These are phyloP conservation scores for Cadophora sp. DNA, from an alignment of 2,329 filamentous ascomycete genomes.

Conservation along the genomic window DNA sequence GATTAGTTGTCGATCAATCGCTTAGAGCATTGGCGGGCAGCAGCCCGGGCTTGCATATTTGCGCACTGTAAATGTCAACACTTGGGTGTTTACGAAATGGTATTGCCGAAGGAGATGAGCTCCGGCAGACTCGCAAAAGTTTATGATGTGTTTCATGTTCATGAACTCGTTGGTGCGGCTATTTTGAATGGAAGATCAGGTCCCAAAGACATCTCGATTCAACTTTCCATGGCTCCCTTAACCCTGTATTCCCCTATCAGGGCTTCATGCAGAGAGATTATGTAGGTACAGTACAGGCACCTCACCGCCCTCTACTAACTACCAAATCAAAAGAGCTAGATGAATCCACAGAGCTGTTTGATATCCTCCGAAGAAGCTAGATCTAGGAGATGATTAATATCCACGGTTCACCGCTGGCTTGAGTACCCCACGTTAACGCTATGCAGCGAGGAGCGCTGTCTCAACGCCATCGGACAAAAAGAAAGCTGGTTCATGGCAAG, in stretches of 20 bases:
- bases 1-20: slow-evolving; percentile 21
- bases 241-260: slow-evolving; percentile 14
- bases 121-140: neutral
- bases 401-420: neutral
- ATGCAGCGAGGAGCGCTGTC: neutral
- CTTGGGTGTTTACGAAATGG: neutral
- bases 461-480: neutral
- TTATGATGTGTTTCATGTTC: neutral
- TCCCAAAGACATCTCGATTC: neutral
- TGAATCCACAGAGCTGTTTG: slow-evolving; percentile 21
- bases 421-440: slow-evolving; percentile 1
- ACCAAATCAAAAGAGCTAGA: slow-evolving; percentile 6
- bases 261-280: slow-evolving; percentile 23
- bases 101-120: neutral
- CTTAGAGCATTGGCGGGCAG: neutral
- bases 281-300: slow-evolving; percentile 10
- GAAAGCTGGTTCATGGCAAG: neutral
- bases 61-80: neutral
- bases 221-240: neutral
- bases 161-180: neutral
- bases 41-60: neutral
- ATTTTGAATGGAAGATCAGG: neutral
- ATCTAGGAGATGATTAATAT: neutral
- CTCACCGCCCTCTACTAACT: slow-evolving; percentile 21
- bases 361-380: slow-evolving; percentile 1